Evolutionary conservation across 345 rosid genomes (phyloP).

Genomic region (thale cress (Arabidopsis thaliana)): TAIR10.1 NC_003075.7:89501-90000

Average conservation of each 20-base stretch:
- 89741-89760: slow-evolving; percentile 43
- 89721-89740: slow-evolving; percentile 14
- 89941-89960: slow-evolving; percentile 45
- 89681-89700: not conserved
- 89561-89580: no score
- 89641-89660: not conserved
- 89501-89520: slow-evolving; percentile 4
- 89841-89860: slow-evolving; percentile 3
- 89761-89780: slow-evolving; percentile 93
- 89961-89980: slow-evolving; percentile 38
- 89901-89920: slow-evolving; percentile 4
- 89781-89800: slow-evolving; percentile 87
- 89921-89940: slow-evolving; percentile 4
- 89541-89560: not conserved
- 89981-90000: slow-evolving; percentile 30
- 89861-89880: slow-evolving; percentile 7
- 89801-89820: slow-evolving; percentile 85
- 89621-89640: not conserved
- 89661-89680: not conserved
- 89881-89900: slow-evolving; percentile 20
- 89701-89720: slow-evolving; percentile 27
- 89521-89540: not conserved
- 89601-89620: not conserved
- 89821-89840: slow-evolving; percentile 57
- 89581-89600: not conserved